phyloP scores from a whole-genome alignment of 1,139 yeast genomes.

The Taphrina deformans region DNA sequence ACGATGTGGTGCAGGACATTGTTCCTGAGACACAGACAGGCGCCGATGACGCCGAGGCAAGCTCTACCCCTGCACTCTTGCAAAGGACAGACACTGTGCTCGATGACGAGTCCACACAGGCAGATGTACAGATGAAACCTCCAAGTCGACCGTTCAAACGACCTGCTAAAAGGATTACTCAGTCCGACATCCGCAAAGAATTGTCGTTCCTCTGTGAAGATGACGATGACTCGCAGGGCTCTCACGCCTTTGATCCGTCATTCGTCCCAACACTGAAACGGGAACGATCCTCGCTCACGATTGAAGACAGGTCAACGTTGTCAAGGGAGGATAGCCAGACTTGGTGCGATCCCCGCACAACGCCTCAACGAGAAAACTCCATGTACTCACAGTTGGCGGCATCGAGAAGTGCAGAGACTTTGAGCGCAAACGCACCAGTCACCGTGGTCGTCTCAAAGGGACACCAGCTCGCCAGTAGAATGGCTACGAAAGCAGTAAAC shows the following conservation, averaged over 20 bases:
- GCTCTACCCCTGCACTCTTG: neutral
- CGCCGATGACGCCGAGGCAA: neutral
- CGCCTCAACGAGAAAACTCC: neutral
- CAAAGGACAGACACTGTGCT: conserved; percentile 7
- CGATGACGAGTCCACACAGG: neutral
- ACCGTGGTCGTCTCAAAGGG: conserved; percentile 18
- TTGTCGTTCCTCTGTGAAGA: conserved; percentile 57
- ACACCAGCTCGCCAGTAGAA: conserved; percentile 12
- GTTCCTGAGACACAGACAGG: neutral
- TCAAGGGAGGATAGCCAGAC: conserved; percentile 4
- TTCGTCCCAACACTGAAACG: conserved; percentile 25
- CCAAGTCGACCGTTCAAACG: neutral
- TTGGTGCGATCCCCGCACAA: conserved; percentile 26
- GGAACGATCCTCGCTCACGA: conserved; percentile 26
- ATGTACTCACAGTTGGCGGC: conserved; percentile 10
- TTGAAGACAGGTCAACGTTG: conserved; percentile 19
- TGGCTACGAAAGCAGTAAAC: conserved; percentile 20
- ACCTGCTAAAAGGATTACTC: neutral
- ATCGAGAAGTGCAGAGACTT: neutral
- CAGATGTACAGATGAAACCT: neutral
- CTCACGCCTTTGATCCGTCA: neutral
- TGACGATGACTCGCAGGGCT: conserved; percentile 42
- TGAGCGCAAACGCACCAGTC: neutral
- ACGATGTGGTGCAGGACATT: conserved; percentile 3
- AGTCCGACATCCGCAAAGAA: conserved; percentile 57